Conservation (phyloP, 2,329 filamentous ascomycete genomes). For the Beauveria pseudobassiana region DNA sequence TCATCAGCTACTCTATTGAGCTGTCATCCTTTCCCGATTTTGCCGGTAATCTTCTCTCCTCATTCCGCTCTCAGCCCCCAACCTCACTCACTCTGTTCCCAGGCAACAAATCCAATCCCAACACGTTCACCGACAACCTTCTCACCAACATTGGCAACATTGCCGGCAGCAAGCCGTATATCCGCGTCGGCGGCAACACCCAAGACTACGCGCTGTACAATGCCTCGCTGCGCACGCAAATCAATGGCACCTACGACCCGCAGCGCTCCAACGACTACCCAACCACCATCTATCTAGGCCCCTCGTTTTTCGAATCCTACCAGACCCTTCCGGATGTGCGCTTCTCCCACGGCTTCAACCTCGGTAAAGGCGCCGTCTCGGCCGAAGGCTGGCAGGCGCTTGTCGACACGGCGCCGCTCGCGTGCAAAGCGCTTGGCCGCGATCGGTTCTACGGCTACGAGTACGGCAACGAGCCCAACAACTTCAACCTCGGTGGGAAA, state of each 20-base stretch:
- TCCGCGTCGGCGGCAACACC: slow-evolving; percentile 60
- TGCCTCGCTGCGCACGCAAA: slow-evolving; percentile 38
- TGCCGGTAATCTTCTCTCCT: slow-evolving; percentile 25
- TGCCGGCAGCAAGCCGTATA: slow-evolving; percentile 48
- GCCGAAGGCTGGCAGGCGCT: slow-evolving; percentile 44
- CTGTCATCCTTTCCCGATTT: slow-evolving; percentile 46
- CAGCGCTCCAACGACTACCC: slow-evolving; percentile 50
- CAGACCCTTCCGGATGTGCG: slow-evolving; percentile 45
- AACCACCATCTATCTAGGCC: slow-evolving; percentile 51
- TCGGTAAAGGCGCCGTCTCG: slow-evolving; percentile 43
- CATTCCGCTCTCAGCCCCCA: background rate
- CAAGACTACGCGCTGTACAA: slow-evolving; percentile 59
- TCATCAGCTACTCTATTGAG: slow-evolving; percentile 46
- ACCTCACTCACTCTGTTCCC: background rate
- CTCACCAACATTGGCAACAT: slow-evolving; percentile 48
- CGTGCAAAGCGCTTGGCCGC: slow-evolving; percentile 45
- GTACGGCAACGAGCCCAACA: slow-evolving; percentile 53
- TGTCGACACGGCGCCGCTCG: slow-evolving; percentile 45
- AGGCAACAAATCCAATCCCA: slow-evolving; percentile 48
- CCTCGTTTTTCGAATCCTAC: slow-evolving; percentile 57
- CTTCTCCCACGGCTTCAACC: slow-evolving; percentile 57
- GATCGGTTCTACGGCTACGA: slow-evolving; percentile 50
- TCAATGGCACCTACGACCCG: slow-evolving; percentile 45
- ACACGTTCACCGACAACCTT: slow-evolving; percentile 53
- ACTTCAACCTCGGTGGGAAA: background rate